Conservation (phyloP, 1,139 yeast genomes). For the Cylindricascospora bacillispora region DNA sequence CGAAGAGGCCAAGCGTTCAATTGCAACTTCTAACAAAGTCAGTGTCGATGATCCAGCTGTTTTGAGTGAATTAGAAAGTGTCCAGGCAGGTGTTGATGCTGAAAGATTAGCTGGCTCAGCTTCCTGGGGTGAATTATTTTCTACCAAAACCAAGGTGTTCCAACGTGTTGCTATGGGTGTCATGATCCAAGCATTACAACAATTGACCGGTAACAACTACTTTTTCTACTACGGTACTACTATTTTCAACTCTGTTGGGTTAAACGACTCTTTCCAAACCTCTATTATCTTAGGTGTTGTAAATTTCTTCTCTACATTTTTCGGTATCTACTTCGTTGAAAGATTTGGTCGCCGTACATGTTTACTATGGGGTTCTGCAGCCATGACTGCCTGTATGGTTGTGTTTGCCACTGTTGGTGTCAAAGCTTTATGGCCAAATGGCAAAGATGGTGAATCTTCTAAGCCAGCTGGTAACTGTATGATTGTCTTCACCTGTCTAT, state of each 20-base stretch:
- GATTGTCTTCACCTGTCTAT: slow-evolving; percentile 72
- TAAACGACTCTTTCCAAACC: slow-evolving; percentile 61
- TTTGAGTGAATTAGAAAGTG: slow-evolving; percentile 43
- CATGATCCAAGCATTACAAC: slow-evolving; percentile 57
- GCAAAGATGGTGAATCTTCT: slow-evolving; percentile 37
- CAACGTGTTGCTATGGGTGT: slow-evolving; percentile 56
- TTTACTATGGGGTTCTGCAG: slow-evolving; percentile 48
- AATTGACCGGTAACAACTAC: slow-evolving; percentile 69
- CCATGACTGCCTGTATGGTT: slow-evolving; percentile 54
- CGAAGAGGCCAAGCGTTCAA: slow-evolving; percentile 47
- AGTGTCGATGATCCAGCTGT: slow-evolving; percentile 45
- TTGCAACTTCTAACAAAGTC: slow-evolving; percentile 48
- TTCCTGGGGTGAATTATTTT: slow-evolving; percentile 49
- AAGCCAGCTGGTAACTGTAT: slow-evolving; percentile 58
- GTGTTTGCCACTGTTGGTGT: slow-evolving; percentile 62
- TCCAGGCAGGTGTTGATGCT: slow-evolving; percentile 50
- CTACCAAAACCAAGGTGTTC: slow-evolving; percentile 43
- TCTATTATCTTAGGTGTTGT: slow-evolving; percentile 68
- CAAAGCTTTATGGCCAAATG: slow-evolving; percentile 46
- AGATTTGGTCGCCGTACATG: slow-evolving; percentile 58
- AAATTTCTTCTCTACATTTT: slow-evolving; percentile 62
- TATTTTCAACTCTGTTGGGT: slow-evolving; percentile 64
- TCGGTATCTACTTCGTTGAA: slow-evolving; percentile 55
- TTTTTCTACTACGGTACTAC: slow-evolving; percentile 76
- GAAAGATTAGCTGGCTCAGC: slow-evolving; percentile 55